A percentile compares a stretch with the other conserved stretches of the same genome.
Evolutionary conservation across 2,329 filamentous ascomycete genomes (phyloP).

Genomic region (Aureobasidium melanogenum): DNA sequence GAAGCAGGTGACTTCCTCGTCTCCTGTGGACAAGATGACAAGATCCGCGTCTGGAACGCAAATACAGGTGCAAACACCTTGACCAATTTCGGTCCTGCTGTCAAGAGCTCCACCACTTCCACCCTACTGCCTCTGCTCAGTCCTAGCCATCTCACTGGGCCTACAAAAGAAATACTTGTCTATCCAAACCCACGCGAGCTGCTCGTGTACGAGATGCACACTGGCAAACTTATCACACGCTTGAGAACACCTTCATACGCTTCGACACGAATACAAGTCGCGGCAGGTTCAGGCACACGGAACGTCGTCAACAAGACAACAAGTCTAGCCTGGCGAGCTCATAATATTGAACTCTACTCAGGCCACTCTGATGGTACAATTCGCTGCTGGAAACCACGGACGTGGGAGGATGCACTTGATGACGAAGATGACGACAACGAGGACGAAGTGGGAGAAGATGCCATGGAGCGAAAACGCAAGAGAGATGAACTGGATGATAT

Average conservation of each 20-base stretch:
- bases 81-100: conserved; percentile 73
- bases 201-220: conserved; percentile 67
- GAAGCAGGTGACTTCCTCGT: conserved; percentile 69
- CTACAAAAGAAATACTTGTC: conserved; percentile 59
- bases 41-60: conserved; percentile 81
- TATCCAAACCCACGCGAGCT: conserved; percentile 73
- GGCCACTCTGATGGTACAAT: conserved; percentile 80
- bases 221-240: conserved; percentile 63
- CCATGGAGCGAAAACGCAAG: conserved; percentile 54
- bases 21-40: conserved; percentile 72
- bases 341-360: conserved; percentile 67
- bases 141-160: conserved; percentile 51
- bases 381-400: conserved; percentile 63
- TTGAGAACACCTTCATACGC: conserved; percentile 45
- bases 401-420: conserved; percentile 35
- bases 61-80: conserved; percentile 76
- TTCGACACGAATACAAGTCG: conserved; percentile 12
- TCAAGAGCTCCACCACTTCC: conserved; percentile 56
- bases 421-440: conserved; percentile 26
- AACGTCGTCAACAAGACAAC: conserved; percentile 53
- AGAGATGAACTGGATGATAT: conserved; percentile 71
- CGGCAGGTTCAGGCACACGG: conserved; percentile 16
- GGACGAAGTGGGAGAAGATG: conserved; percentile 30
- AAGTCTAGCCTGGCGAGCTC: conserved; percentile 64
- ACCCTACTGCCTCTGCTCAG: conserved; percentile 38